phyloP scores from a whole-genome alignment of 345 rosid genomes.

The Ricinus communis region DNA sequence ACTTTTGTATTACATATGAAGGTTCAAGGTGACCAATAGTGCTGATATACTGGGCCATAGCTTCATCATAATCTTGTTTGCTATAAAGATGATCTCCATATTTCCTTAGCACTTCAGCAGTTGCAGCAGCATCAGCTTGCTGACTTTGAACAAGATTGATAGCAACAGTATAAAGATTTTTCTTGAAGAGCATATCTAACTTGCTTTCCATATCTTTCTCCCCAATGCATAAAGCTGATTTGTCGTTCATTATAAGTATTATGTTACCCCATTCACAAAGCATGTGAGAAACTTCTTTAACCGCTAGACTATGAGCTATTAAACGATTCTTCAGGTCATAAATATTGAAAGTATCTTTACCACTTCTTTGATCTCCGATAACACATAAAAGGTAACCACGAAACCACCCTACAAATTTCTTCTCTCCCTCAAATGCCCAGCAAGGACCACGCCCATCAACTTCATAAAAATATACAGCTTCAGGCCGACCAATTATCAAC shows the following conservation, averaged over 20 bases:
- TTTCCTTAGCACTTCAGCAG: constrained; percentile 95
- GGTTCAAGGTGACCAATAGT: constrained; percentile 98
- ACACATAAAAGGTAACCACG: constrained; percentile 93
- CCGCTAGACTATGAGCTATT: constrained; percentile 79
- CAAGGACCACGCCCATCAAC: constrained; percentile 99
- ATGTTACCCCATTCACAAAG: constrained; percentile 96
- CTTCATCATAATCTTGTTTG: constrained; percentile 94
- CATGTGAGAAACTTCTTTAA: constrained; percentile 89
- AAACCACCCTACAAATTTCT: constrained; percentile 88
- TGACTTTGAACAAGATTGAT: constrained; percentile 98
- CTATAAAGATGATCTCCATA: constrained; percentile 94
- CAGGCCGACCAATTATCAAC: constrained; percentile 86
- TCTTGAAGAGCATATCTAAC: constrained; percentile 97
- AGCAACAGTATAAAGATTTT: constrained; percentile 85
- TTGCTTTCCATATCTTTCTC: constrained; percentile 99
- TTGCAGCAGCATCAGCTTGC: constrained; percentile 98
- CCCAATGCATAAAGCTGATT: constrained; percentile 71
- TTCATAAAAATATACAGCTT: constrained; percentile 94
- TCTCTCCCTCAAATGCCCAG: constrained; percentile 99
- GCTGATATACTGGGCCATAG: constrained; percentile 90
- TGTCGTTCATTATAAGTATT: constrained; percentile 70
- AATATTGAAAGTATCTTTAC: constrained; percentile 67
- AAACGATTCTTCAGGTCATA: constrained; percentile 91
- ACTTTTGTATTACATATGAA: constrained; percentile 96
- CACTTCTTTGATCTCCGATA: constrained; percentile 81